These are phyloP conservation scores for Nitzschia sp. DNA, from an alignment of 108 stramenopile species.

Conservation along the genomic window DNA sequence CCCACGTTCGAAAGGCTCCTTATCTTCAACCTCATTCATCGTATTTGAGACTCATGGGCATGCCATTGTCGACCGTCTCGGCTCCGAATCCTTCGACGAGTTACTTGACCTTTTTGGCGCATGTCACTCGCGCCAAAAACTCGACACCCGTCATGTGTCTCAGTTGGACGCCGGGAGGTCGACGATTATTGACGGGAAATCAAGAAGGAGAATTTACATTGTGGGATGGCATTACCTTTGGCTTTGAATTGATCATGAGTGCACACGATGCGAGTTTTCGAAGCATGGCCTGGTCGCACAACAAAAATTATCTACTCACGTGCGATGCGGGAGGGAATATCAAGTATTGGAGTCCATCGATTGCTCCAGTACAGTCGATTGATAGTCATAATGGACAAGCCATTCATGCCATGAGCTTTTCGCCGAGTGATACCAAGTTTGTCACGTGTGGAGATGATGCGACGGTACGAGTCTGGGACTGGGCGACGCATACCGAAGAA, in stretches of 20 bases:
- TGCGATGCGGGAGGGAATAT: constrained; percentile 87
- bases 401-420: constrained; percentile 91
- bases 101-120: constrained; percentile 76
- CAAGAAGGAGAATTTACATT: constrained; percentile 90
- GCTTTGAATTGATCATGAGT: constrained; percentile 87
- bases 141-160: constrained; percentile 82
- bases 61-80: constrained; percentile 60
- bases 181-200: constrained; percentile 83
- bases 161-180: constrained; percentile 89
- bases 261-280: constrained; percentile 88
- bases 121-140: constrained; percentile 87
- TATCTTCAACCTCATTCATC: constrained; percentile 80
- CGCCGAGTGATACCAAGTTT: constrained; percentile 94
- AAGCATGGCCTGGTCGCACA: constrained; percentile 91
- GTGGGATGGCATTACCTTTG: constrained; percentile 93
- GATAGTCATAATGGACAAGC: constrained; percentile 88
- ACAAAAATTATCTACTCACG: constrained; percentile 88
- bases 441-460: constrained; percentile 94
- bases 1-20: constrained; percentile 45
- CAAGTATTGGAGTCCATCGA: constrained; percentile 90
- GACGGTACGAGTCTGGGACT: constrained; percentile 94
- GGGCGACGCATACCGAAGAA: constrained; percentile 78
- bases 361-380: constrained; percentile 86
- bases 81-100: constrained; percentile 51
- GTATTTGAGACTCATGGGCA: constrained; percentile 69